Percentiles rank a stretch among this genome's conserved stretches.
Evolutionary conservation across 345 rosid species (phyloP).

Genomic region (Bruguiera gymnorhiza): DNA sequence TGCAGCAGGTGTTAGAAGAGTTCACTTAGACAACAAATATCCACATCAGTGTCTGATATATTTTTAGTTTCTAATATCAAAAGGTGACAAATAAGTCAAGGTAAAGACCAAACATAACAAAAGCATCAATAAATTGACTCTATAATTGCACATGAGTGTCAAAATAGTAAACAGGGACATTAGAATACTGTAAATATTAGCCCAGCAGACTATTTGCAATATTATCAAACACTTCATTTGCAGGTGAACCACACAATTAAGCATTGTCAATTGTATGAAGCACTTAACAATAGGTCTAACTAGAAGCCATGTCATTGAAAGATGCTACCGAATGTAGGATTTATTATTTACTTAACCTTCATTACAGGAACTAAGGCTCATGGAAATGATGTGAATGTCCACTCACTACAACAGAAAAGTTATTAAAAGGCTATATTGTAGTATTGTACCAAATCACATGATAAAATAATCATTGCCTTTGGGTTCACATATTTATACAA

Average conservation of each 20-base stretch:
- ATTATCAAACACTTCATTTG: not conserved
- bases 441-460: not conserved
- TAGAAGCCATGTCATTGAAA: not conserved
- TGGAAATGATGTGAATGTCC: not conserved
- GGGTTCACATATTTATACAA: too few relatives aligned
- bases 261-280: not conserved
- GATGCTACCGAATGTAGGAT: not conserved
- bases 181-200: not conserved
- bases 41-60: not conserved
- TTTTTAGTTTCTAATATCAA: not conserved
- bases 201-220: not conserved
- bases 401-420: not conserved
- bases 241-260: not conserved
- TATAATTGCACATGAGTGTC: not conserved
- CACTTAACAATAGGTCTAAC: not conserved
- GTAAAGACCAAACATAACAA: not conserved
- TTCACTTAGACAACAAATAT: slow-evolving; percentile 1
- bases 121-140: not conserved
- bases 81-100: not conserved
- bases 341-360: not conserved
- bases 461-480: too few relatives aligned
- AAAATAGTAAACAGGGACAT: not conserved
- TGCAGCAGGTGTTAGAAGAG: slow-evolving; percentile 34
- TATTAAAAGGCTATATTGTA: not conserved
- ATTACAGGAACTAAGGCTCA: not conserved